phyloP scores from a whole-genome alignment of 2,329 filamentous ascomycete genomes.

The Ramularia collo-cygni region DNA sequence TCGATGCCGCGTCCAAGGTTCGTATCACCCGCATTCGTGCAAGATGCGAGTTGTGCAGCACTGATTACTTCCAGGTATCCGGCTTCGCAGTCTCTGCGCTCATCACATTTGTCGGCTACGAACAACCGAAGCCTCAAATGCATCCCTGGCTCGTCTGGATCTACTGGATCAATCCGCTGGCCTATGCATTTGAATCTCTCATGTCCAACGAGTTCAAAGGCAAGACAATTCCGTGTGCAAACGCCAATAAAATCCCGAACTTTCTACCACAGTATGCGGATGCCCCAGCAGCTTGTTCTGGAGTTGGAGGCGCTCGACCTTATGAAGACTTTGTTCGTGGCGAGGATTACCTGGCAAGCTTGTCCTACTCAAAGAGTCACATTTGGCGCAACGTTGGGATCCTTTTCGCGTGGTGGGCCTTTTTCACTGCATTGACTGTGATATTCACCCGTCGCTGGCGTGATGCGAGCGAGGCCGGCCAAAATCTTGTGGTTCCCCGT shows the following conservation, averaged over 20 bases:
- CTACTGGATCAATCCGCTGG: conserved; percentile 71
- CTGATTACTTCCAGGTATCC: too few species aligned
- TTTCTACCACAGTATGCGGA: conserved; percentile 32
- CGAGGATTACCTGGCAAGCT: conserved; percentile 29
- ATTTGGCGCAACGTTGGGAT: conserved; percentile 45
- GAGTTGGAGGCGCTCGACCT: conserved; percentile 36
- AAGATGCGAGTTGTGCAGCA: conserved; percentile 53
- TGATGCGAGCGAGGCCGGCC: too few species aligned
- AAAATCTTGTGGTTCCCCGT: conserved; percentile 31
- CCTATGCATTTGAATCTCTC: conserved; percentile 72
- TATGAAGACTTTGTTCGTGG: conserved; percentile 32
- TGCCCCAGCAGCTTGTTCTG: conserved; percentile 35
- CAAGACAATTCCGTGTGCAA: conserved; percentile 50
- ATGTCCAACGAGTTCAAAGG: conserved; percentile 65
- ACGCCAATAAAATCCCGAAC: conserved; percentile 34
- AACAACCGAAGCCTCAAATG: too few species aligned
- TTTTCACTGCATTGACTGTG: conserved; percentile 38
- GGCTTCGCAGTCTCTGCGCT: too few species aligned
- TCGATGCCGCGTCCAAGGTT: conserved; percentile 32
- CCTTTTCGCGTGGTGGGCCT: conserved; percentile 30
- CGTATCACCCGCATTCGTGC: conserved; percentile 36
- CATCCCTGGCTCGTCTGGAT: conserved; percentile 59
- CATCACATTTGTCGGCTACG: neutral
- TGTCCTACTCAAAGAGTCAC: conserved; percentile 30
- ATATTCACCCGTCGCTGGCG: conserved; percentile 26